These are phyloP conservation scores for Eragrostis tef DNA, from an alignment of 202 grass and related monocot genomes.

Conservation along the genomic window DNA sequence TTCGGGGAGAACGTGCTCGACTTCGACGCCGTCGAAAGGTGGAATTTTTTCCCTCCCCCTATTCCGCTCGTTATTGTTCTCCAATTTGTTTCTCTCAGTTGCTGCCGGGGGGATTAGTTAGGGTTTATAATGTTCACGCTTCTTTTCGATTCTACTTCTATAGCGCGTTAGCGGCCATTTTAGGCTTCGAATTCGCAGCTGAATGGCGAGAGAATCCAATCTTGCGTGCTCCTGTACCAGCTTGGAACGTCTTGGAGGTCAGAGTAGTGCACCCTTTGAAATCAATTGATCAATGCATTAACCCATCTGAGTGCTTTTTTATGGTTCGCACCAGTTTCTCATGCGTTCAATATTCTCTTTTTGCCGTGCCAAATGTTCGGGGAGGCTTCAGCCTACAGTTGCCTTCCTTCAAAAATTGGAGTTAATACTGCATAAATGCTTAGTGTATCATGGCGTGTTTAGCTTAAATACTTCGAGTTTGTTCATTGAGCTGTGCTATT, in stretches of 20 bases:
- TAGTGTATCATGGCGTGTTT: neutral
- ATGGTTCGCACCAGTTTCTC: neutral
- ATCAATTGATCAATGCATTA: neutral
- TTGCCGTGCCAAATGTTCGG: neutral
- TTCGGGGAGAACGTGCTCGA: slow-evolving; percentile 83
- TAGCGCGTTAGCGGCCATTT: neutral
- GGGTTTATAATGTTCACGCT: neutral
- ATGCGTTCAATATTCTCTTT: neutral
- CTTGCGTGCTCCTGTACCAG: neutral
- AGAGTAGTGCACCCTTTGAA: neutral
- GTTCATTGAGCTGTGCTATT: neutral
- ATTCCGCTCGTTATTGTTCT: neutral
- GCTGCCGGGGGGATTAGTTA: neutral
- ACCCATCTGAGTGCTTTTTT: neutral
- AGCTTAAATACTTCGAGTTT: neutral
- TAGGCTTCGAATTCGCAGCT: slow-evolving; percentile 11
- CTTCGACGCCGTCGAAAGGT: slow-evolving; percentile 70
- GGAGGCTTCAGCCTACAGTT: neutral
- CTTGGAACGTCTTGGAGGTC: neutral
- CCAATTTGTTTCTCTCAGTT: slow-evolving; percentile 21
- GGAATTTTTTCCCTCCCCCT: neutral
- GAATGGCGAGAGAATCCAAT: neutral
- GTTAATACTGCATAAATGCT: too few species aligned
- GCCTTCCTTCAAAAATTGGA: neutral
- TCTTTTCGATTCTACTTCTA: neutral